Percentiles rank a stretch among this genome's conserved stretches.
Evolutionary conservation across 441 rosid species (phyloP).

Genomic region (Erodium moschatum): DNA sequence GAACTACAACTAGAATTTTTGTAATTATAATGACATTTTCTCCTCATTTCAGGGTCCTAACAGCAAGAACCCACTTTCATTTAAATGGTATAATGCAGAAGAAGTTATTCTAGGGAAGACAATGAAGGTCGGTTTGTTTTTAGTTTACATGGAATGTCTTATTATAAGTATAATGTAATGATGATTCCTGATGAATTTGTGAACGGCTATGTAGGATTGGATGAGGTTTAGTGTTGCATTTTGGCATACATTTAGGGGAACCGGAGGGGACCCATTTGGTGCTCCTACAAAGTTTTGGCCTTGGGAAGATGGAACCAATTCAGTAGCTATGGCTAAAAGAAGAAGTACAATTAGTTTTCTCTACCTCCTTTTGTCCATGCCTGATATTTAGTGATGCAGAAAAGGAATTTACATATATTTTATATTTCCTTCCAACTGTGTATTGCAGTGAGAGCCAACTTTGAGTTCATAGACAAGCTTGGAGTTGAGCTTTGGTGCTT

Average conservation of each 20-base stretch:
- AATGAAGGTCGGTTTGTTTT: conserved; percentile 63
- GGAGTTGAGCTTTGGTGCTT: conserved; percentile 96
- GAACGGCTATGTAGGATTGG: conserved; percentile 57
- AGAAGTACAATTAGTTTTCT: conserved; percentile 54
- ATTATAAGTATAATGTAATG: background rate
- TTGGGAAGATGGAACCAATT: conserved; percentile 96
- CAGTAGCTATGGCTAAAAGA: conserved; percentile 82
- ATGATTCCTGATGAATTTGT: conserved; percentile 18
- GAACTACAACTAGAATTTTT: background rate
- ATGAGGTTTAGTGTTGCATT: conserved; percentile 93
- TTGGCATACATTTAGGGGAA: conserved; percentile 97
- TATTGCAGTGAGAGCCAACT: conserved; percentile 85
- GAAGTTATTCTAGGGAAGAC: conserved; percentile 86
- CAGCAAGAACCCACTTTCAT: conserved; percentile 69
- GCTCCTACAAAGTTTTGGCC: conserved; percentile 85
- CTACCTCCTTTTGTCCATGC: background rate
- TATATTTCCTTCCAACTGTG: background rate
- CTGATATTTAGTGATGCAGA: background rate
- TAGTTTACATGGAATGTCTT: background rate
- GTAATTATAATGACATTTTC: background rate
- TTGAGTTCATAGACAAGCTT: conserved; percentile 79
- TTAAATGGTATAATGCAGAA: conserved; percentile 82
- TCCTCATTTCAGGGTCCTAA: conserved; percentile 50
- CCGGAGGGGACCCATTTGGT: conserved; percentile 85
- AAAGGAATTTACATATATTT: background rate